Evolutionary conservation across 148 eudicot species (phyloP), one percentile per base, ranked within the genome.

Genomic region (Dysphania ambrosioides): DNA sequence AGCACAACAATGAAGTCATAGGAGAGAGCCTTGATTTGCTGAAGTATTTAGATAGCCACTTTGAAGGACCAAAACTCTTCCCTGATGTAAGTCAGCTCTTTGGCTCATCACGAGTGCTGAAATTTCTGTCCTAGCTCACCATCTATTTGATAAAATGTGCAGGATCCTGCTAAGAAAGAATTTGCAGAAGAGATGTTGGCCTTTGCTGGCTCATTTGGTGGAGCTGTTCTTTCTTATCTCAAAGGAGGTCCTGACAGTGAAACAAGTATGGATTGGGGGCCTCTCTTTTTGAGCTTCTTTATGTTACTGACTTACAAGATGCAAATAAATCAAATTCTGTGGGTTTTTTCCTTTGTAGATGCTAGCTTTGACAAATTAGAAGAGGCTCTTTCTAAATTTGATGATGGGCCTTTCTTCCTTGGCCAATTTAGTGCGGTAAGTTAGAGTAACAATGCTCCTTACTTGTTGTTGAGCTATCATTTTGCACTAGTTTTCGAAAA

Each of bases 341-440:
- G 12, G 5, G 24, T 65, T 68, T 23, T 60, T 15, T 12, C 67
- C 69, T 57, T 32, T 10, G 55, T 72, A 93, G 98, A 75, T 69
- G 72, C 79, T 75, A 88, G 79, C 47, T 88, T 91, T 75, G 90
- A 92, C 83, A 75, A 90, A 81, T 44, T 90, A 71, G 97, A 92
- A 79, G 80, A 80, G 38, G 86, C 95, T 63, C 93, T 92, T 76
- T 77, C 81, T 15, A 92, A 88, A 80, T 92, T 87, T 73, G 86
- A 85, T 71, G 95, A 88, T 70, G 97, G 95, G 3, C 91, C 90
- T 67, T 92, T 90, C 84, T 88, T 92, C 84, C 95, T 93, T 70
- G 98, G 90, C 66, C 87, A 91, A 75, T 87, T 91, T 78, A 89
- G 97, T 73, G 88, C 83, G 77, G 98, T 93, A 82, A 80, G 87